Conservation (phyloP, 169 alveolate species). For the Amoebophrya sp. region DNA sequence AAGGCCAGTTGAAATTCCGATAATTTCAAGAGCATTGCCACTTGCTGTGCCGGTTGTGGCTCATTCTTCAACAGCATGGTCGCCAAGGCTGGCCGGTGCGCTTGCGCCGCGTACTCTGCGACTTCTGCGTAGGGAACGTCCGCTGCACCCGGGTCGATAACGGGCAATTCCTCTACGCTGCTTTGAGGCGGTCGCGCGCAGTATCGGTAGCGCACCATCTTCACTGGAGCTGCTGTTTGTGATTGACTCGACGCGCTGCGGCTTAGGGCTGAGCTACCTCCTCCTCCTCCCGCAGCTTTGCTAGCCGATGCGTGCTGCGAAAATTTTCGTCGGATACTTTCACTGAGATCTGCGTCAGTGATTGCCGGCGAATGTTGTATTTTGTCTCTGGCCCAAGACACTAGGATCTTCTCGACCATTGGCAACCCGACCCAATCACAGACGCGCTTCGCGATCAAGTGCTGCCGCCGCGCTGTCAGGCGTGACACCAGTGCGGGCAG, state of each 20-base stretch:
- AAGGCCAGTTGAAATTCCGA: neutral
- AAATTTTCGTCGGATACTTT: neutral
- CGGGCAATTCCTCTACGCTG: neutral
- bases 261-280: too few species aligned
- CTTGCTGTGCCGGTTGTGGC: neutral
- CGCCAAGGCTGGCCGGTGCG: neutral
- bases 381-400: neutral
- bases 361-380: neutral
- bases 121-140: neutral
- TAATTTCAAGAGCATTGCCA: neutral
- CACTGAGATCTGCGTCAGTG: neutral
- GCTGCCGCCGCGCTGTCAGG: neutral
- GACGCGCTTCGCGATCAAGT: neutral
- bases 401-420: neutral
- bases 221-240: too few species aligned
- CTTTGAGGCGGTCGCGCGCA: neutral
- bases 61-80: constrained; percentile 8
- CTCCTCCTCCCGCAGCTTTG: too few species aligned
- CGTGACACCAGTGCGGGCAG: neutral
- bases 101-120: constrained; percentile 2
- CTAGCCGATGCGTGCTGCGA: neutral
- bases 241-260: too few species aligned
- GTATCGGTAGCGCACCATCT: neutral
- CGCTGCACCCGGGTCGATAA: neutral
- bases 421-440: neutral